These are phyloP conservation scores for Penicillium tannophilum DNA, from an alignment of 495 filamentous ascomycete species.

Conservation along the genomic window DNA sequence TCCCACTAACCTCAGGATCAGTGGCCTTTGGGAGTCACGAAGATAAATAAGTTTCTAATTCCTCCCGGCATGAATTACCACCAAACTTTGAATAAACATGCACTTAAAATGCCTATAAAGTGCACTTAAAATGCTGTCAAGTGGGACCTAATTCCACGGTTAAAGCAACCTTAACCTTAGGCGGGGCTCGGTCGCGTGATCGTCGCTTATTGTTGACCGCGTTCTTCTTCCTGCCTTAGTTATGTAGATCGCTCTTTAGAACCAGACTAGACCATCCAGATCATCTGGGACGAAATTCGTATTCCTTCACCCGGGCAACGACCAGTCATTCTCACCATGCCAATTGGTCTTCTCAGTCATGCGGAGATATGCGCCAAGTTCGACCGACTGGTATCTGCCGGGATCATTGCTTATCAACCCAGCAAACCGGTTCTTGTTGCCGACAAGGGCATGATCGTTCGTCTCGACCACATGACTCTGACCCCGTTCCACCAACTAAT, in stretches of 20 bases:
- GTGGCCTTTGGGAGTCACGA: too few relatives aligned
- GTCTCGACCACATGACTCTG: slow-evolving; percentile 4
- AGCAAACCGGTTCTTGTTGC: slow-evolving; percentile 12
- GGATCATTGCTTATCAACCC: slow-evolving; percentile 17
- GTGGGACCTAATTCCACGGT: too few relatives aligned
- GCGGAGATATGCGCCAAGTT: slow-evolving; percentile 22
- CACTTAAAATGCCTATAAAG: too few relatives aligned
- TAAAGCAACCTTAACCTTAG: background rate
- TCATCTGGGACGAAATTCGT: background rate
- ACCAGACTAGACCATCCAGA: background rate
- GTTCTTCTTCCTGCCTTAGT: background rate
- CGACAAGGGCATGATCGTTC: slow-evolving; percentile 19
- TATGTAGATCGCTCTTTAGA: background rate
- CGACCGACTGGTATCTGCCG: slow-evolving; percentile 16
- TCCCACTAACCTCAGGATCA: too few relatives aligned
- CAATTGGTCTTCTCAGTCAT: slow-evolving; percentile 16
- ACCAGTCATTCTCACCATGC: slow-evolving; percentile 6
- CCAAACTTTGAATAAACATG: background rate
- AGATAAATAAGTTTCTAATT: background rate
- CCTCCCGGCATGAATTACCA: too few relatives aligned
- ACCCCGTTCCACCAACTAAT: background rate
- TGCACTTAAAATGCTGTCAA: too few relatives aligned
- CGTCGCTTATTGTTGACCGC: background rate
- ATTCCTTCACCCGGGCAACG: background rate
- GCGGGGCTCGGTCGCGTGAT: background rate